Evolutionary conservation across 495 filamentous ascomycete genomes (phyloP), one percentile per base, ranked within the genome.

Genomic region (Umbilicaria muhlenbergii): DNA sequence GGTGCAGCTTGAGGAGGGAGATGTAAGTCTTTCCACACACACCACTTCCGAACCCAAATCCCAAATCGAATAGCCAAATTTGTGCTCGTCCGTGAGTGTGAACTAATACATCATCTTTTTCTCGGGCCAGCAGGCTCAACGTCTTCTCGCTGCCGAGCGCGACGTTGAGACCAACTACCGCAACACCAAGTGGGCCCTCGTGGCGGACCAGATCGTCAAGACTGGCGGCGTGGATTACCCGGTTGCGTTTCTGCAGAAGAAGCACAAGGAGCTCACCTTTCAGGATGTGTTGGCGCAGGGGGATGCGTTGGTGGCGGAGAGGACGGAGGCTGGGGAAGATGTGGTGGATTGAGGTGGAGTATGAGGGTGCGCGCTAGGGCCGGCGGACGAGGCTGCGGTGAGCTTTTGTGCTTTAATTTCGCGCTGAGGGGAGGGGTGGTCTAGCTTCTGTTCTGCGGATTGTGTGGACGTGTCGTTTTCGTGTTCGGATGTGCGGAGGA

Each of bases 1-100:
- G 44, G 45, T 45, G 50, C 14, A 15, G 24, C 32, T 55, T 12
- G 18, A 50, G 12, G 43, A 44, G 1, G 50, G 46, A 11, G 51
- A 55, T 12, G 52, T 55, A 48, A 42, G 52, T 35, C 6, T 1
- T 34, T 28, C 17, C 34, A 15, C 24, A 1, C 16, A 14, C 16
- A 17, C 16, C 15, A 0, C 14, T 16, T n/a, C n/a, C n/a, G n/a
- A n/a, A n/a, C 13, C 34, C 11, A 24, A 24, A 3, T 24, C 21
- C 21, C 6, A 24, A 24, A 3, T 6, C 21, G 3, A 3, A 24
- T 24, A 3, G 6, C 21, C 21, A 3, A 6, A 24, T 24, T 35
- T 36, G 21, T 36, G 1, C 24, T 8, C 31, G 33, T 15, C 31
- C n/a, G n/a, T n/a, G n/a, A n/a, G n/a, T n/a, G n/a, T n/a, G n/a